These are phyloP conservation scores for Triadica sebifera DNA, from an alignment of 345 rosid species.

Conservation along the genomic window DNA sequence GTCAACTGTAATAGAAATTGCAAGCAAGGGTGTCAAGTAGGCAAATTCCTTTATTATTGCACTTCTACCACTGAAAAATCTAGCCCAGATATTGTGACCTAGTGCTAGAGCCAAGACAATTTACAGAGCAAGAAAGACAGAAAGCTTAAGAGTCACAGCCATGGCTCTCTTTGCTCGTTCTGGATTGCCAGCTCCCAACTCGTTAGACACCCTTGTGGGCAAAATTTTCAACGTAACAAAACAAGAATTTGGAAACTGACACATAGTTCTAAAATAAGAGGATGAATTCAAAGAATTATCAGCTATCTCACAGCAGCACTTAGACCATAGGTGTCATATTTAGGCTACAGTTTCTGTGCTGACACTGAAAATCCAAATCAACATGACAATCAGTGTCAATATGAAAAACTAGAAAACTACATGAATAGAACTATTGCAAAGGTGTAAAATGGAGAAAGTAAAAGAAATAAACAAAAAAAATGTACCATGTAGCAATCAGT, in stretches of 20 bases:
- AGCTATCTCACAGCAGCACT: slow-evolving; percentile 81
- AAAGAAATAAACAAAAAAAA: background rate
- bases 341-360: slow-evolving; percentile 58
- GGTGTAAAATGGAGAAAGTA: background rate
- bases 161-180: slow-evolving; percentile 14
- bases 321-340: slow-evolving; percentile 67
- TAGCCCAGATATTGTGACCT: slow-evolving; percentile 61
- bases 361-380: slow-evolving; percentile 34
- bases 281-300: background rate
- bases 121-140: slow-evolving; percentile 46
- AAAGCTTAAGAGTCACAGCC: slow-evolving; percentile 16
- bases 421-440: too few species aligned
- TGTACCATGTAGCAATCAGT: slow-evolving; percentile 25
- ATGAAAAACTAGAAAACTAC: background rate
- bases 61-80: slow-evolving; percentile 48
- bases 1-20: slow-evolving; percentile 53
- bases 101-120: slow-evolving; percentile 41
- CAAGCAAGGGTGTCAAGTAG: slow-evolving; percentile 53
- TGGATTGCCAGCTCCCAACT: slow-evolving; percentile 58
- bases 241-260: too few species aligned
- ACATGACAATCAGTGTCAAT: background rate
- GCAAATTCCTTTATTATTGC: slow-evolving; percentile 46
- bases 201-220: slow-evolving; percentile 73
- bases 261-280: background rate
- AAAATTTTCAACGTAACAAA: background rate